Percentiles rank a stretch among this genome's conserved stretches.
Conservation (phyloP, 768 basidiomycete species). For the Boletus fagicola region DNA sequence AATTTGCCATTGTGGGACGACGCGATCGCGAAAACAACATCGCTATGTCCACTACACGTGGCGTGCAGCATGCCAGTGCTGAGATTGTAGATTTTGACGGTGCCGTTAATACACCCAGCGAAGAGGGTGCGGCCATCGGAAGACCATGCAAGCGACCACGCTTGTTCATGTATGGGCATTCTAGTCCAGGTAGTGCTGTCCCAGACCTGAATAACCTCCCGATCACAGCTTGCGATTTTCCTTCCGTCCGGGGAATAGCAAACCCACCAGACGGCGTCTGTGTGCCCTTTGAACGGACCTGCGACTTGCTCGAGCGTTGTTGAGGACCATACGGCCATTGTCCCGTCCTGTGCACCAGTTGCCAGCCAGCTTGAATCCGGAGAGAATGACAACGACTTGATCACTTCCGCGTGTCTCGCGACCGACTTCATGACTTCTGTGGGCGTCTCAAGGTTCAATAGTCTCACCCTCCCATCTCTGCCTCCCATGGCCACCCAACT, state of each 20-base stretch:
- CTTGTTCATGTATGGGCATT: slow-evolving; percentile 3
- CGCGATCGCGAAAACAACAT: slow-evolving; percentile 20
- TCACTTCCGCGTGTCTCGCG: background rate
- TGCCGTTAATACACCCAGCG: slow-evolving; percentile 18
- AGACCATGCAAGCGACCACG: slow-evolving; percentile 27
- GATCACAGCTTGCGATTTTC: slow-evolving; percentile 22
- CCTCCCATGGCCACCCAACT: slow-evolving; percentile 20
- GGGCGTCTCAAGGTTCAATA: slow-evolving; percentile 6
- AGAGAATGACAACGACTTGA: slow-evolving; percentile 22
- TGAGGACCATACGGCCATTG: slow-evolving; percentile 18
- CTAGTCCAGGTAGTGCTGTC: slow-evolving; percentile 4
- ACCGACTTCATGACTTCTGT: background rate
- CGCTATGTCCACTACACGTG: slow-evolving; percentile 14
- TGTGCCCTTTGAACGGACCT: slow-evolving; percentile 11
- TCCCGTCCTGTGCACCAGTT: slow-evolving; percentile 19
- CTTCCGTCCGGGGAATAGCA: slow-evolving; percentile 21
- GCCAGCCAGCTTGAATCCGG: slow-evolving; percentile 16
- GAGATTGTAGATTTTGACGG: slow-evolving; percentile 14
- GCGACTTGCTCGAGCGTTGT: slow-evolving; percentile 3
- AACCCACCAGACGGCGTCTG: slow-evolving; percentile 16
- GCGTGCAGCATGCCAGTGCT: background rate
- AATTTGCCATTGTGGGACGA: slow-evolving; percentile 20
- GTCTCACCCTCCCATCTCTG: slow-evolving; percentile 12
- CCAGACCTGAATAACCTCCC: slow-evolving; percentile 19
- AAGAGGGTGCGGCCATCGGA: slow-evolving; percentile 13